Conservation (phyloP, 306 rosid species). For the Fragaria iinumae region DNA sequence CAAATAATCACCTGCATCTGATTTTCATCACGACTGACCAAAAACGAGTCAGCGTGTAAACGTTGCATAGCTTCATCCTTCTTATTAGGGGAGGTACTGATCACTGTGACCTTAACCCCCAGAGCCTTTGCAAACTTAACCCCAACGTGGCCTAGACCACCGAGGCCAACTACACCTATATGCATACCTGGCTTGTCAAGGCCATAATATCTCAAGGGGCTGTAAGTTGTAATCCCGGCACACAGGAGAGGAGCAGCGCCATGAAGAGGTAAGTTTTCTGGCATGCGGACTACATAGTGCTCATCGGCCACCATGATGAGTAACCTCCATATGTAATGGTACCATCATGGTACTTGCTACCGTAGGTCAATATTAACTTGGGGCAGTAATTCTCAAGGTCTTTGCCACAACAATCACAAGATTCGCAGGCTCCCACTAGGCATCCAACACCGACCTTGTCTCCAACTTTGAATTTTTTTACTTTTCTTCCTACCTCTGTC, state of each 20-base stretch:
- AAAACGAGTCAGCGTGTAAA: conserved; percentile 3
- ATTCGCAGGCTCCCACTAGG: no score
- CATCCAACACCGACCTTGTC: conserved; percentile 21
- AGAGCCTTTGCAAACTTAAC: conserved; percentile 11
- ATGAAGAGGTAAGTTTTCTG: conserved; percentile 1
- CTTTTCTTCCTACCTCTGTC: conserved; percentile 15
- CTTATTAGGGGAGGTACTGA: conserved; percentile 1
- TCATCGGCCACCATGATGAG: conserved; percentile 6
- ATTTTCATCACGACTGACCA: conserved; percentile 13
- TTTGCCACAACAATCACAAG: neutral
- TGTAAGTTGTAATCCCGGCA: conserved; percentile 16
- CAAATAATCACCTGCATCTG: conserved; percentile 17
- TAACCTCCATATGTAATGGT: neutral
- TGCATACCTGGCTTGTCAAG: neutral
- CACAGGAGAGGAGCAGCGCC: no score
- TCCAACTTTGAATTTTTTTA: conserved; percentile 10
- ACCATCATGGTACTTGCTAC: neutral
- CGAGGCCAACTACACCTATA: neutral
- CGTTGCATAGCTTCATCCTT: neutral
- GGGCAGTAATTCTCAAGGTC: neutral
- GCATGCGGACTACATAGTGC: neutral
- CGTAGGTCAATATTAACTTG: neutral
- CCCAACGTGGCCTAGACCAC: neutral
- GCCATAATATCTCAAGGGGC: neutral
- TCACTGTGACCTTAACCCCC: conserved; percentile 3